A percentile compares a stretch with the other conserved stretches of the same genome.
phyloP scores from a whole-genome alignment of 106 monocot species.

The Cymbidium sinense region DNA sequence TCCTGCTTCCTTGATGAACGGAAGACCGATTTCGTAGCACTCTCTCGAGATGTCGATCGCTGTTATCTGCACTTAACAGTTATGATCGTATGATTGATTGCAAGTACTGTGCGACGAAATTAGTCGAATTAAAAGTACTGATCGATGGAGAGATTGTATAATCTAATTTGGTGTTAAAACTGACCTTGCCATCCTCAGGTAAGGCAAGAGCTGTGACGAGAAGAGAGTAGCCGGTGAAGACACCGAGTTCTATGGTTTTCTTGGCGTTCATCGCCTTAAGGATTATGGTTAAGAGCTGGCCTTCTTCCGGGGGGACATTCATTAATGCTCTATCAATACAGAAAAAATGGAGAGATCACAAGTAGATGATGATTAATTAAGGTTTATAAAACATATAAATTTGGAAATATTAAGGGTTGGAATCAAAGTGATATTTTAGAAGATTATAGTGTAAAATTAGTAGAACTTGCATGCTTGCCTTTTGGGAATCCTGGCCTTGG shows the following conservation, averaged over 20 bases:
- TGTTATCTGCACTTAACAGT: background rate
- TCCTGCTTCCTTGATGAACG: slow-evolving; percentile 17
- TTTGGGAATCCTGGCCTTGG: slow-evolving; percentile 5
- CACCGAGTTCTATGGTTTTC: slow-evolving; percentile 28
- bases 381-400: no score
- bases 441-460: no score
- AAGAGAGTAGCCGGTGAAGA: slow-evolving; percentile 29
- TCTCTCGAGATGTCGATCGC: slow-evolving; percentile 16
- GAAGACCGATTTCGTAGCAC: slow-evolving; percentile 10
- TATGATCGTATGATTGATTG: no score
- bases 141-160: background rate
- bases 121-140: no score
- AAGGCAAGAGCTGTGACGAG: slow-evolving; percentile 19
- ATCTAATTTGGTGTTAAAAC: background rate
- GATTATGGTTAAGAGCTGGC: slow-evolving; percentile 19
- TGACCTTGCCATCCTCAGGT: slow-evolving; percentile 19
- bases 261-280: slow-evolving; percentile 32
- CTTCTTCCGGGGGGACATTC: slow-evolving; percentile 25
- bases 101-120: no score
- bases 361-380: no score
- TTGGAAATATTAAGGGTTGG: background rate
- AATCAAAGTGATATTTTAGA: background rate
- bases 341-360: background rate
- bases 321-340: background rate
- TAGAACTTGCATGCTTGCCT: slow-evolving; percentile 1